Evolutionary conservation across 805 yeast species (phyloP).

Genomic region (Starmerella apicola): DNA sequence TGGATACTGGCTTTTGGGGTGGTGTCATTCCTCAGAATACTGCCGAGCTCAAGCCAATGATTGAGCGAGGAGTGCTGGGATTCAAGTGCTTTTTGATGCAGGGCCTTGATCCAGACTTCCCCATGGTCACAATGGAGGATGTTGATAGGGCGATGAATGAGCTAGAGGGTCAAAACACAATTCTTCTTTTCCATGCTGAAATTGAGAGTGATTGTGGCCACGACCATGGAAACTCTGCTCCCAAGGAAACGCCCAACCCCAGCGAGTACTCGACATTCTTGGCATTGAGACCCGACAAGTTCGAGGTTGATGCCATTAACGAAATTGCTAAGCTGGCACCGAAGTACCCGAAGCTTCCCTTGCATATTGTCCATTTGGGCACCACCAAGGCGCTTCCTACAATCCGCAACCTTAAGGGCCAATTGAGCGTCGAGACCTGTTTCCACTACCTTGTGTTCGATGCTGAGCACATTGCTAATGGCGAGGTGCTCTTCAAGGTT

Average conservation of each 20-base stretch:
- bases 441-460: slow-evolving; percentile 75
- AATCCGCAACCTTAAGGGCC: slow-evolving; percentile 33
- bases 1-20: slow-evolving; percentile 94
- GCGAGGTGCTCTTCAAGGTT: slow-evolving; percentile 78
- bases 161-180: slow-evolving; percentile 52
- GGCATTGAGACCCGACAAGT: slow-evolving; percentile 77
- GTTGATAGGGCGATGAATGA: slow-evolving; percentile 53
- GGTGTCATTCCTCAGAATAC: slow-evolving; percentile 76
- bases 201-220: slow-evolving; percentile 41
- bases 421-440: slow-evolving; percentile 78
- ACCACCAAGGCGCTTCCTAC: slow-evolving; percentile 73
- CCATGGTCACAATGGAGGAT: slow-evolving; percentile 56
- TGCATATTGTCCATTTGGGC: slow-evolving; percentile 86
- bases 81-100: slow-evolving; percentile 88
- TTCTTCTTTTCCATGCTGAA: slow-evolving; percentile 90
- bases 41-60: slow-evolving; percentile 57
- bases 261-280: slow-evolving; percentile 58
- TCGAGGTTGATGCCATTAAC: slow-evolving; percentile 74
- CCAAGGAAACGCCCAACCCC: slow-evolving; percentile 33
- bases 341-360: slow-evolving; percentile 29
- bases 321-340: slow-evolving; percentile 54
- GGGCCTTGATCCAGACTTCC: slow-evolving; percentile 94
- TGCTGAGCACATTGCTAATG: slow-evolving; percentile 65
- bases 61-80: slow-evolving; percentile 81
- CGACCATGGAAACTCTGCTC: slow-evolving; percentile 7